These are phyloP conservation scores for Arthrobotrys iridis DNA, from an alignment of 2,329 filamentous ascomycete species.

Conservation along the genomic window DNA sequence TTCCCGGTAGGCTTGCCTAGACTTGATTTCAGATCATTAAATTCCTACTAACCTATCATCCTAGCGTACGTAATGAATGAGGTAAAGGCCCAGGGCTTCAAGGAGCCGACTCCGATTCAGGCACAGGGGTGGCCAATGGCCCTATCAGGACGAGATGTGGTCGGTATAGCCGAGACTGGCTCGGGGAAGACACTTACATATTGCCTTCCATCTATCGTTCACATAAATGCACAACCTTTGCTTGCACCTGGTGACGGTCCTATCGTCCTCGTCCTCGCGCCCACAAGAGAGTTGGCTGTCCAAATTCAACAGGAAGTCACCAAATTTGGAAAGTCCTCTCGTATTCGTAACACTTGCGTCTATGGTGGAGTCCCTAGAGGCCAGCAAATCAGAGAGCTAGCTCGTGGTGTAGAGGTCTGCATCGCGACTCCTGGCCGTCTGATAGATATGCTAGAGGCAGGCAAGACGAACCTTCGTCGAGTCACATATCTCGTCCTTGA, in stretches of 20 bases:
- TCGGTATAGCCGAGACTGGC: constrained; percentile 98
- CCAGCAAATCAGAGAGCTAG: constrained; percentile 92
- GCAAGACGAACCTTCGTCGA: constrained; percentile 86
- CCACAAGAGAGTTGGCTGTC: constrained; percentile 95
- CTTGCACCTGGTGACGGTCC: constrained; percentile 94
- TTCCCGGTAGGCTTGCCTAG: constrained; percentile 72
- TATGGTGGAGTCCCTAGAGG: constrained; percentile 99
- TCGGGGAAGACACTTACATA: constrained; percentile 99
- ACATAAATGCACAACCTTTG: constrained; percentile 98
- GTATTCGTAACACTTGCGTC: constrained; percentile 97
- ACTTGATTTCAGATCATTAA: not conserved
- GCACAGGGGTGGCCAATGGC: constrained; percentile 99
- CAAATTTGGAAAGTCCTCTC: constrained; percentile 97
- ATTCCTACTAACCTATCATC: constrained; percentile 12
- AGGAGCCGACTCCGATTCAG: constrained; percentile 92
- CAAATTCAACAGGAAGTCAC: constrained; percentile 99
- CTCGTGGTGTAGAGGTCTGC: constrained; percentile 95
- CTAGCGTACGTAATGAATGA: constrained; percentile 90
- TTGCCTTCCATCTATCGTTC: constrained; percentile 96
- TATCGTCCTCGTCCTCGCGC: constrained; percentile 94
- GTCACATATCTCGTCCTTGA: constrained; percentile 96
- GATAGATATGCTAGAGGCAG: constrained; percentile 93
- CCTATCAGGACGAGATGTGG: constrained; percentile 94
- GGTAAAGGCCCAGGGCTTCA: constrained; percentile 97
- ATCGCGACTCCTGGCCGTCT: constrained; percentile 97